Evolutionary conservation across 306 rosid species (phyloP), one percentile per base, ranked within the genome.

Genomic region (Malus asiatica): DNA sequence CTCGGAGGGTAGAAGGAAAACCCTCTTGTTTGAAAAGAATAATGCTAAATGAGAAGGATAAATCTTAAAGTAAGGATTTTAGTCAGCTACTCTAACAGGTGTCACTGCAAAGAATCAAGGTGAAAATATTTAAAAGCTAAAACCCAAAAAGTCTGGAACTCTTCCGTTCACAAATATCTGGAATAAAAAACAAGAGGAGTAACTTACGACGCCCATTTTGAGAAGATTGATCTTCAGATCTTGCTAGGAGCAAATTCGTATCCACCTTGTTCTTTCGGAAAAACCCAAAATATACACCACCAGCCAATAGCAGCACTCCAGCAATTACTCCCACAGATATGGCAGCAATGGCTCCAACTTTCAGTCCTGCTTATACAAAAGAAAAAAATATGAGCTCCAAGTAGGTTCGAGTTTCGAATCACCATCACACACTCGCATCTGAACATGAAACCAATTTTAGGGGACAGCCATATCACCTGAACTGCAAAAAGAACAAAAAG

Each of bases 321-420:
- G 78, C 96, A 64, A 86, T 75, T 66, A 70, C 82, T 82, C 89
- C 97, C 25, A 85, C 78, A 72, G 78, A 60, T 88, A 92, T 83
- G 74, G 92, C 97, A 80, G 87, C 97, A 83, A 95, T 83, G 81
- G 78, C 89, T 53, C 89, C 96, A 46, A 77, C 84, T n/a, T 80
- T 75, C 73, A 90, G 77, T 77, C 92, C 97, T 95, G 97, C 81
- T 83, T 61, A 78, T 77, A 78, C 68, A 67, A 81, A 84, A 72
- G 73, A 52, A 85, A 52, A 85, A 75, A 79, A 76, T 30, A 78
- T 81, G 70, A 84, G 86, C 79, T 76, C 79, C 81, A 63, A 76
- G 66, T 69, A 80, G 69, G 66, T 76, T 55, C 16, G 23, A 48
- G 42, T 79, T 61, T 77, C 63, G 38, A 83, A 29, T 68, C 72